A percentile compares a stretch with the other conserved stretches of the same genome.
phyloP scores from a whole-genome alignment of 345 rosid species.

The Turritis glabra region DNA sequence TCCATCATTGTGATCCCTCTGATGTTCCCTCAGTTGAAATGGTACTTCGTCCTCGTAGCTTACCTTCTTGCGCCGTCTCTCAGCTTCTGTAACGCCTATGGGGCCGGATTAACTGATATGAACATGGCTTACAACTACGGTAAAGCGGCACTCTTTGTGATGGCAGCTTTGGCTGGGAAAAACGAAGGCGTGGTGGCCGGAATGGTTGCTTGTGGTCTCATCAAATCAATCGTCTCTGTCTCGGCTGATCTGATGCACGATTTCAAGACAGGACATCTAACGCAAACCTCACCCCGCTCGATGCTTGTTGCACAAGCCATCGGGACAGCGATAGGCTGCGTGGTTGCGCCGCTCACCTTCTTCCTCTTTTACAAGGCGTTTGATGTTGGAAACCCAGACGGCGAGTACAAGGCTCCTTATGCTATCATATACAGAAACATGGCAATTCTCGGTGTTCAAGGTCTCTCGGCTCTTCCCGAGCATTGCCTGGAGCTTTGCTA shows the following conservation, averaged over 20 bases:
- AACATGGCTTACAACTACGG: conserved; percentile 97
- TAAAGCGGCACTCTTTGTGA: conserved; percentile 81
- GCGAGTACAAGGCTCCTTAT: conserved; percentile 96
- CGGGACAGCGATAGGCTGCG: conserved; percentile 84
- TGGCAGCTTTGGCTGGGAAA: conserved; percentile 72
- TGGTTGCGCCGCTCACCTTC: conserved; percentile 85
- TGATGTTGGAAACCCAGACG: conserved; percentile 84
- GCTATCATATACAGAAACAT: conserved; percentile 84
- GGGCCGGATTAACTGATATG: conserved; percentile 96
- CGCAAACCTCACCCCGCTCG: conserved; percentile 82
- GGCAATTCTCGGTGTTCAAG: conserved; percentile 94
- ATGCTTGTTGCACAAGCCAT: conserved; percentile 89
- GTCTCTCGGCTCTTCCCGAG: conserved; percentile 85
- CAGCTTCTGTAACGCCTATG: conserved; percentile 95
- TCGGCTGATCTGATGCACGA: conserved; percentile 97
- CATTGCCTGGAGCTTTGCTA: conserved; percentile 87
- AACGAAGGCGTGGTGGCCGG: conserved; percentile 80
- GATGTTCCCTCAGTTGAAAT: conserved; percentile 87
- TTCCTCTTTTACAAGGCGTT: conserved; percentile 88
- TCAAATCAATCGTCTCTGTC: conserved; percentile 80
- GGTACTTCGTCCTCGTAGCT: conserved; percentile 86
- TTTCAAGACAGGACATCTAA: conserved; percentile 90
- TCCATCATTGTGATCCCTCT: conserved; percentile 71
- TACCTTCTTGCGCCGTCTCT: conserved; percentile 86
- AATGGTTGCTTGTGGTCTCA: conserved; percentile 85